These are phyloP conservation scores for Nannizziopsis arthrosporioides DNA, from an alignment of 2,329 filamentous ascomycete genomes.

Conservation along the genomic window DNA sequence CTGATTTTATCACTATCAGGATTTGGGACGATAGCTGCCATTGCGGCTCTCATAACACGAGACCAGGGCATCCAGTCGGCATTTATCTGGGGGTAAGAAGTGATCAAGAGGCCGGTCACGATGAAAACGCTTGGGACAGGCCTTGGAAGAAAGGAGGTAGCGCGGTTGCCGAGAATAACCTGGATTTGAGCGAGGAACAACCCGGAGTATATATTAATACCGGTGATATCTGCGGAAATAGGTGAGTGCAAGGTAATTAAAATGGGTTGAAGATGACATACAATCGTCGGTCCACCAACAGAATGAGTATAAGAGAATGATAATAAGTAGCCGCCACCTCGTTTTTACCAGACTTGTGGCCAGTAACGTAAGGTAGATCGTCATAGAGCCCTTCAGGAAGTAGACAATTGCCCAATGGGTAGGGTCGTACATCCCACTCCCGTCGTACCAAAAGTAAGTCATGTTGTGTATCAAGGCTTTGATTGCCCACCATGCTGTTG, in stretches of 20 bases:
- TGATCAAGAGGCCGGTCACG: constrained; percentile 17
- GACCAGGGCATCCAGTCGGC: constrained; percentile 19
- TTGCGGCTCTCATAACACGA: constrained; percentile 11
- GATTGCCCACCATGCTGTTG: constrained; percentile 14
- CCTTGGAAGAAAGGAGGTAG: constrained; percentile 16
- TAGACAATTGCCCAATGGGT: constrained; percentile 35
- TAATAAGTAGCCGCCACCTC: constrained; percentile 26
- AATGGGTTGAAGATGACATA: constrained; percentile 10
- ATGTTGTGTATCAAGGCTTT: constrained; percentile 14
- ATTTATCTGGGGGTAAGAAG: constrained; percentile 20
- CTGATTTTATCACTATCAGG: constrained; percentile 12
- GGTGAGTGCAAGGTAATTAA: background rate
- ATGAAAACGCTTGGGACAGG: constrained; percentile 16
- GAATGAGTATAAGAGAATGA: constrained; percentile 29
- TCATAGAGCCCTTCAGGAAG: constrained; percentile 33
- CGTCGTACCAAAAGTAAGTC: constrained; percentile 27
- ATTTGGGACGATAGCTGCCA: constrained; percentile 15
- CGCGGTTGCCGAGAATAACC: constrained; percentile 14
- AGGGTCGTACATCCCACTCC: constrained; percentile 31
- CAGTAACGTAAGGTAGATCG: constrained; percentile 34
- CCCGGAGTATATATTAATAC: constrained; percentile 20
- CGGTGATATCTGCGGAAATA: constrained; percentile 15
- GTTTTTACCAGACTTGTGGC: constrained; percentile 30
- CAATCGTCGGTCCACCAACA: constrained; percentile 23
- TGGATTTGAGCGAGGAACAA: constrained; percentile 21